Conservation (phyloP, 345 rosid genomes). For the Camelina hispida region DNA sequence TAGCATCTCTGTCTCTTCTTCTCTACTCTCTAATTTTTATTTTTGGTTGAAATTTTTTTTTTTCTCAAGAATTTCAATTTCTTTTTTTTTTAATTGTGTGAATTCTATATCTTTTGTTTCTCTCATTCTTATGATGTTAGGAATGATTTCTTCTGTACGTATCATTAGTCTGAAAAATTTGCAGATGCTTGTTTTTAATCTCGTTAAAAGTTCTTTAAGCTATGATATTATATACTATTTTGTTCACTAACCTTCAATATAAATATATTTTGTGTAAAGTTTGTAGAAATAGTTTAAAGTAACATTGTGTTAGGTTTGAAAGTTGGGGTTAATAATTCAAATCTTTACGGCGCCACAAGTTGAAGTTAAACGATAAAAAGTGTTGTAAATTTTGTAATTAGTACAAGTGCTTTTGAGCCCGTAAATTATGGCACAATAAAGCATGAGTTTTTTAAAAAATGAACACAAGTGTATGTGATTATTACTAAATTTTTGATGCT, state of each 20-base stretch:
- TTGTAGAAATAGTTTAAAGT: not conserved
- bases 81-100: constrained; percentile 28
- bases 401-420: constrained; percentile 10
- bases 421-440: constrained; percentile 24
- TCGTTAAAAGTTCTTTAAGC: not conserved
- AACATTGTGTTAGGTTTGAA: constrained; percentile 35
- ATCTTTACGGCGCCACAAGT: constrained; percentile 43
- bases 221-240: not conserved
- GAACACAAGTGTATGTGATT: not conserved
- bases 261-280: not conserved
- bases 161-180: constrained; percentile 22
- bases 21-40: not conserved
- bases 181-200: constrained; percentile 22
- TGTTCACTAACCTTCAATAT: constrained; percentile 19
- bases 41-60: constrained; percentile 30
- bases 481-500: constrained; percentile 14
- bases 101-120: constrained; percentile 19
- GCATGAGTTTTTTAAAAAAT: not conserved
- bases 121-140: constrained; percentile 24
- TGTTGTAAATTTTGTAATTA: constrained; percentile 6
- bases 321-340: constrained; percentile 35
- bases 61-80: constrained; percentile 32
- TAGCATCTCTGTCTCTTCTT: constrained; percentile 17
- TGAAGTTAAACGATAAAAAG: constrained; percentile 22
- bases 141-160: constrained; percentile 39